Evolutionary conservation across 345 rosid genomes (phyloP).

Genomic region (Erodium maritimum): DNA sequence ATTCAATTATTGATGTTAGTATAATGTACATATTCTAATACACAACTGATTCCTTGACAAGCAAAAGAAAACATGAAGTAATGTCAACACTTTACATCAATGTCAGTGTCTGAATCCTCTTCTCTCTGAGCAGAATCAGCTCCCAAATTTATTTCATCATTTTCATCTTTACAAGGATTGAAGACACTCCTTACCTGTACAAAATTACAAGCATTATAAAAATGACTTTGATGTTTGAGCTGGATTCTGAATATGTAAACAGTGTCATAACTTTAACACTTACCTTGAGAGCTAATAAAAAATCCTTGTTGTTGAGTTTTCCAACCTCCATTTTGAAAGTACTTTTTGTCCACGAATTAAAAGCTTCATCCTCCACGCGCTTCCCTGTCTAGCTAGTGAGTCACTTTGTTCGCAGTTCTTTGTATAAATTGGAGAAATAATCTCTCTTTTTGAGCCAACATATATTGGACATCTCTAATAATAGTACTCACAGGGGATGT

Average conservation of each 20-base stretch:
- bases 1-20: too few relatives aligned
- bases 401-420: too few relatives aligned
- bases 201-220: background rate
- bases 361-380: constrained; percentile 76
- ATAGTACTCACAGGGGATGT: too few relatives aligned
- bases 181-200: constrained; percentile 88
- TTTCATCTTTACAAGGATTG: constrained; percentile 92
- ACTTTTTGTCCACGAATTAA: constrained; percentile 65
- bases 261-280: constrained; percentile 7
- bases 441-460: too few relatives aligned
- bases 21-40: too few relatives aligned
- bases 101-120: constrained; percentile 60
- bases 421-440: too few relatives aligned
- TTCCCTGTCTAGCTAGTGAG: too few relatives aligned
- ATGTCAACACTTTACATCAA: constrained; percentile 45
- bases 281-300: constrained; percentile 76
- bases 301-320: constrained; percentile 90
- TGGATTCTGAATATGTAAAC: too few relatives aligned
- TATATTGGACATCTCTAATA: too few relatives aligned
- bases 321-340: constrained; percentile 96
- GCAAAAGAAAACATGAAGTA: background rate
- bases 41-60: too few relatives aligned
- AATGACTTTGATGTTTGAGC: too few relatives aligned
- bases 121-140: constrained; percentile 47
- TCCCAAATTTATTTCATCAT: constrained; percentile 54